Evolutionary conservation across 169 alveolate species (phyloP).

Genomic region (Plasmodium cynomolgi): DNA sequence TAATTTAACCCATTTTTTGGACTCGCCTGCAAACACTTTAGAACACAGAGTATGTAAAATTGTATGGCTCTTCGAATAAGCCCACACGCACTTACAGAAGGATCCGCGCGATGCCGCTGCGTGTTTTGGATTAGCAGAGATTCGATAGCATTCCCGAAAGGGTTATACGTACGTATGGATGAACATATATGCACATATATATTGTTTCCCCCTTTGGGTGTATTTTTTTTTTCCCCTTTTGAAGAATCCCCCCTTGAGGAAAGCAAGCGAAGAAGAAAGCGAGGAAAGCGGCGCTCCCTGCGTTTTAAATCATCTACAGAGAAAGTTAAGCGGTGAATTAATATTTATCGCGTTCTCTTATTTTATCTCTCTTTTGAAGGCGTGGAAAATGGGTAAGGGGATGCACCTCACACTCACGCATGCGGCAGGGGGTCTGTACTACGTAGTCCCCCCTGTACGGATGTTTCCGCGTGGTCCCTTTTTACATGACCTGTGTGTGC

Average conservation of each 20-base stretch:
- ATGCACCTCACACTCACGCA: not conserved
- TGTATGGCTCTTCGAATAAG: not conserved
- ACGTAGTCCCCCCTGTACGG: not conserved
- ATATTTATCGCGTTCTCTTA: not conserved
- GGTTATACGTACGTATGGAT: not conserved
- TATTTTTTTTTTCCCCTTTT: not conserved
- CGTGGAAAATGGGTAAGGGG: conserved; percentile 1
- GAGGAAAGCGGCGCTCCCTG: not conserved
- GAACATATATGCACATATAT: not conserved
- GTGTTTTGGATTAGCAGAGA: not conserved
- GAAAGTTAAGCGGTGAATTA: not conserved
- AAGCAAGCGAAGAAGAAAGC: not conserved
- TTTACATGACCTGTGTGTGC: not conserved
- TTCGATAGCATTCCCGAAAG: not conserved
- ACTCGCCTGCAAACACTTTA: not conserved
- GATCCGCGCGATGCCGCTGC: not conserved
- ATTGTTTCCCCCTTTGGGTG: not conserved
- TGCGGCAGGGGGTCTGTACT: not conserved
- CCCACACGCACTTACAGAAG: not conserved
- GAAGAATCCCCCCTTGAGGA: not conserved
- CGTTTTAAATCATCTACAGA: not conserved
- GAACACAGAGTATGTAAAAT: not conserved
- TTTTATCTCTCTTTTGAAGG: not conserved
- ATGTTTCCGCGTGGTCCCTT: not conserved
- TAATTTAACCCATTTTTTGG: not conserved